These are phyloP conservation scores for Aspergillus leporis DNA, from an alignment of 495 filamentous ascomycete species.

Conservation along the genomic window DNA sequence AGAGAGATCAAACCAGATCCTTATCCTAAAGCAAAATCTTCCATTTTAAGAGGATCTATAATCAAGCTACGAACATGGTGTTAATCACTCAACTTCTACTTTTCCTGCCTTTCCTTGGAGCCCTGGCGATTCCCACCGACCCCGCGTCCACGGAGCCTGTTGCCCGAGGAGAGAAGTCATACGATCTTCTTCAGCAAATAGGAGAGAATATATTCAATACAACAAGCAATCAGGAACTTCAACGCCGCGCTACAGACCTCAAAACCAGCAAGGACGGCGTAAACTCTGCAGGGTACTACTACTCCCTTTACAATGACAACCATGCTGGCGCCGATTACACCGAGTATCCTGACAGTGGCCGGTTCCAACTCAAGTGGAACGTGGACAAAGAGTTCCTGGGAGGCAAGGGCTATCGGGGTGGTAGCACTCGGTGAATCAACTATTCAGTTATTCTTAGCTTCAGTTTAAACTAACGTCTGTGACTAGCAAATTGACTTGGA, in stretches of 20 bases:
- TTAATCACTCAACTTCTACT: background rate
- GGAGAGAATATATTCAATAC: background rate
- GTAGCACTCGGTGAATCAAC: background rate
- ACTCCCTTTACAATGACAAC: slow-evolving; percentile 9
- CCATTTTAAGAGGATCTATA: no score
- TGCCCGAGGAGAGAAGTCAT: background rate
- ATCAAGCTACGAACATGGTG: background rate
- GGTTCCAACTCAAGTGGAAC: slow-evolving; percentile 1
- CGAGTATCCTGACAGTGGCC: slow-evolving; percentile 1
- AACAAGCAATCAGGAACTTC: background rate
- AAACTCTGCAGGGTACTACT: slow-evolving; percentile 3
- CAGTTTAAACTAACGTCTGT: background rate
- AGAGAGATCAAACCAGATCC: no score
- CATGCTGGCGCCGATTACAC: slow-evolving; percentile 2
- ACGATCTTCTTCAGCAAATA: background rate
- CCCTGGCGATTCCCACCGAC: background rate
- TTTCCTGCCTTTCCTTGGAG: background rate
- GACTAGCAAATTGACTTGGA: background rate
- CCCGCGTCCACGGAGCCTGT: background rate
- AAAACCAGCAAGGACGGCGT: slow-evolving; percentile 19
- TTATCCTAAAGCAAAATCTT: no score
- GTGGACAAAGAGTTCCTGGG: background rate
- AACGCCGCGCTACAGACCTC: background rate
- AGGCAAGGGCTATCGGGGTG: background rate
- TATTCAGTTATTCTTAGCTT: background rate